phyloP scores from a whole-genome alignment of 208 protist genomes.

The Leishmania guyanensis region DNA sequence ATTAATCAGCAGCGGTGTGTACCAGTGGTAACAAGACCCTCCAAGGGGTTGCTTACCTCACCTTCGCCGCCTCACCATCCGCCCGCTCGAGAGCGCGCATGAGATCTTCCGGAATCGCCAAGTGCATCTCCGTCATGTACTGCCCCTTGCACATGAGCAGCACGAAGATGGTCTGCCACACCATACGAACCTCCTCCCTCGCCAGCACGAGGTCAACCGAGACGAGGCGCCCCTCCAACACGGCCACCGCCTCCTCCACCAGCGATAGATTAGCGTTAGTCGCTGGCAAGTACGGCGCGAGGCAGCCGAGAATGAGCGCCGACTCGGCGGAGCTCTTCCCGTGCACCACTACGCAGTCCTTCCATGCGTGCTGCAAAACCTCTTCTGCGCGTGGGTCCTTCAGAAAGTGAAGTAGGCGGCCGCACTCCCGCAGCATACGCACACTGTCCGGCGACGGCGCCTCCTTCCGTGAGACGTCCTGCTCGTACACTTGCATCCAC shows the following conservation, averaged over 20 bases:
- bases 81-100: conserved; percentile 16
- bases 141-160: conserved; percentile 74
- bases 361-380: conserved; percentile 59
- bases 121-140: conserved; percentile 61
- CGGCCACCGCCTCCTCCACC: conserved; percentile 31
- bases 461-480: conserved; percentile 1
- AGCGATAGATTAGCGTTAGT: conserved; percentile 28
- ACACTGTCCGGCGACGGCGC: conserved; percentile 39
- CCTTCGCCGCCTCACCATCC: conserved; percentile 20
- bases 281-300: conserved; percentile 68
- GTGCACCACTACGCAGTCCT: conserved; percentile 40
- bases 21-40: background rate
- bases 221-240: conserved; percentile 47
- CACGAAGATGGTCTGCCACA: conserved; percentile 77
- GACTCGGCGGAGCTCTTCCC: conserved; percentile 60
- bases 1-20: background rate
- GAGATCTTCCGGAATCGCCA: conserved; percentile 36
- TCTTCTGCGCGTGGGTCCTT: conserved; percentile 45
- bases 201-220: conserved; percentile 69
- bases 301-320: conserved; percentile 69
- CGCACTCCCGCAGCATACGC: conserved; percentile 70
- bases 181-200: conserved; percentile 76
- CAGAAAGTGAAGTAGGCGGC: conserved; percentile 78
- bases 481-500: conserved; percentile 47
- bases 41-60: conserved; percentile 1